These are phyloP conservation scores for Aciculoconidium aculeatum DNA, from an alignment of 805 yeast genomes.

Conservation along the genomic window DNA sequence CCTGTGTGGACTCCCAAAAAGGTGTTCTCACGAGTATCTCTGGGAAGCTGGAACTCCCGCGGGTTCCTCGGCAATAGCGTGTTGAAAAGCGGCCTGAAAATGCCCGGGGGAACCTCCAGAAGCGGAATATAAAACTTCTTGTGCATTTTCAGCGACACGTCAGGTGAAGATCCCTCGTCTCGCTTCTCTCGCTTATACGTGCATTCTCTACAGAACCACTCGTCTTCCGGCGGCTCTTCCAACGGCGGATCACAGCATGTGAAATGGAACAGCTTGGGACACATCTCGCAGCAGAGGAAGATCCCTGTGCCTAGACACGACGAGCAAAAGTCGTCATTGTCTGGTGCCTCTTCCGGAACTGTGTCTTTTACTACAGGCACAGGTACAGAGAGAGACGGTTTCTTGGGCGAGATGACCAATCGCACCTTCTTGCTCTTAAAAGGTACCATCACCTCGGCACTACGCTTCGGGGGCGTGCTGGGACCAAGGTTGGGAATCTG, in stretches of 20 bases:
- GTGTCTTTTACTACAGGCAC: too few species aligned
- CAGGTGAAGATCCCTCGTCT: too few species aligned
- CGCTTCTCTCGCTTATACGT: too few species aligned
- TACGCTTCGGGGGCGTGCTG: not conserved
- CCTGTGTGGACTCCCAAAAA: slow-evolving; percentile 71
- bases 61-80: slow-evolving; percentile 44
- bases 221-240: slow-evolving; percentile 79
- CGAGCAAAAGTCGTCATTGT: slow-evolving; percentile 86
- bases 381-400: slow-evolving; percentile 8
- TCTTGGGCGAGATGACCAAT: slow-evolving; percentile 32
- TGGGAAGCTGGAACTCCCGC: slow-evolving; percentile 50
- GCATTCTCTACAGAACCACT: slow-evolving; percentile 87
- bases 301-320: slow-evolving; percentile 87
- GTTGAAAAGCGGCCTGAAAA: too few species aligned
- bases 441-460: not conserved
- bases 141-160: too few species aligned
- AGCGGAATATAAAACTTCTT: too few species aligned
- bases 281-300: slow-evolving; percentile 88
- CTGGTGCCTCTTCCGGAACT: slow-evolving; percentile 6
- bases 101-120: too few species aligned
- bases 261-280: slow-evolving; percentile 90
- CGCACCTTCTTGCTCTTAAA: not conserved
- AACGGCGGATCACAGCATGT: slow-evolving; percentile 88
- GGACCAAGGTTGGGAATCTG: not conserved
- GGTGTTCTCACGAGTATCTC: slow-evolving; percentile 52